A percentile compares a stretch with the other conserved stretches of the same genome.
phyloP scores from a whole-genome alignment of 2,329 filamentous ascomycete species.

The Xylariaceae sp. region DNA sequence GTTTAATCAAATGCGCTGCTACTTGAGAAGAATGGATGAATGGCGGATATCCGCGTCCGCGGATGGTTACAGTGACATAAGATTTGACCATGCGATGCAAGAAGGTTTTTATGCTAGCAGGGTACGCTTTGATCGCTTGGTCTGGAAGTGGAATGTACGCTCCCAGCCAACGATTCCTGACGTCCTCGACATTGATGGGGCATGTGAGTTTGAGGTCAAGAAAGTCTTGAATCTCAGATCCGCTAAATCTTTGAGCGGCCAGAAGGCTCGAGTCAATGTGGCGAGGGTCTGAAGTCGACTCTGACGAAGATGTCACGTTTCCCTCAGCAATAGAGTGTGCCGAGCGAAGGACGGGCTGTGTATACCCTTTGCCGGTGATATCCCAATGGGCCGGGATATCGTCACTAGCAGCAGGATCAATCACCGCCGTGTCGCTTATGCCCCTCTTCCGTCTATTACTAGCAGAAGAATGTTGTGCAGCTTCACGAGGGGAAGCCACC shows the following conservation, averaged over 20 bases:
- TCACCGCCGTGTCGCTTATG: background rate
- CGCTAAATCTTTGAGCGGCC: background rate
- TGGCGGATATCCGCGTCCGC: constrained; percentile 49
- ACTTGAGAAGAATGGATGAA: constrained; percentile 53
- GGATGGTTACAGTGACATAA: constrained; percentile 47
- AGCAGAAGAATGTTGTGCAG: background rate
- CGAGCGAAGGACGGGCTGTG: background rate
- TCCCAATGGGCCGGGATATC: too few relatives aligned
- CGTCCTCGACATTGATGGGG: constrained; percentile 54
- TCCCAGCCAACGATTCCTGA: constrained; percentile 57
- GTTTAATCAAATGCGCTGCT: constrained; percentile 28
- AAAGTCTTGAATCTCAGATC: constrained; percentile 42
- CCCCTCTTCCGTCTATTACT: background rate
- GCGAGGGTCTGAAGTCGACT: background rate
- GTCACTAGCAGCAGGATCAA: background rate
- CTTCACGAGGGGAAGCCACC: background rate
- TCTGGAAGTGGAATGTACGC: constrained; percentile 53
- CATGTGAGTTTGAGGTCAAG: constrained; percentile 48
- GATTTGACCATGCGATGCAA: constrained; percentile 53
- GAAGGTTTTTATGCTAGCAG: constrained; percentile 46
- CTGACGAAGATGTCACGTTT: constrained; percentile 1
- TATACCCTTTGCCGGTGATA: background rate
- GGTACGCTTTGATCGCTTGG: constrained; percentile 52
- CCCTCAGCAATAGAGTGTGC: background rate
- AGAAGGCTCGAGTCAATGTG: background rate